Evolutionary conservation across 495 filamentous ascomycete species (phyloP), one percentile per base, ranked within the genome.

Genomic region (Penicillium bialowiezense): DNA sequence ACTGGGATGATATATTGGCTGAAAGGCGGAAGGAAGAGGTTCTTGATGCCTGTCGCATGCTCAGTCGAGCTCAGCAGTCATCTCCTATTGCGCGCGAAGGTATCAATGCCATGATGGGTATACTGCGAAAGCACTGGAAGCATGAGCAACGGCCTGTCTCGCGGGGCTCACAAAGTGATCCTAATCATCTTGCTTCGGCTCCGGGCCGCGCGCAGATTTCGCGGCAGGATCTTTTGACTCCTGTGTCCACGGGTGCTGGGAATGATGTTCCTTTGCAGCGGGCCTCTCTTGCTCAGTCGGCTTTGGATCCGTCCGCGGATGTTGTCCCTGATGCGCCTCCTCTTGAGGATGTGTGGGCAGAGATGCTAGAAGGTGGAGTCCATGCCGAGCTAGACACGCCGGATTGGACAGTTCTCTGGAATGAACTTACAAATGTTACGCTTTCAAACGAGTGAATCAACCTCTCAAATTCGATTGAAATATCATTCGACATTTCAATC

Each of bases 21-120:
- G 67, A 73, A 13, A 67, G 57, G n/a, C 56, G 67, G 5, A 67
- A 65, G 39, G 56, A 64, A 26, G 75, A 78, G 36, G 63, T 79
- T 4, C 46, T 65, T 3, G 65, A 66, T 8, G 76, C 73, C 0
- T 70, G 73, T 45, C 69, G 69, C 3, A 71, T 76, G 47, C 49
- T 80, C 2, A 67, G 68, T 28, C 65, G 62, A 2, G 73, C 71
- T 3, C 65, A 70, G 31, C 48, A 61, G 44, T 55, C 44, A 2
- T 71, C 69, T 0, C 54, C 58, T 0, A 49, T 66, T 15, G 64
- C 67, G 0, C 54, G 56, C 14, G 59, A 70, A 29, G 63, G 65
- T 0, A 68, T 72, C 34, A 56, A 65, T 32, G 67, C 61, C 0
- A 63, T 74, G 67, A 72, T 71, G 65, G 53, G 34, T 0, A 62